phyloP scores from a whole-genome alignment of 1,284 basidiomycete genomes.

The Puccinia coronata region DNA sequence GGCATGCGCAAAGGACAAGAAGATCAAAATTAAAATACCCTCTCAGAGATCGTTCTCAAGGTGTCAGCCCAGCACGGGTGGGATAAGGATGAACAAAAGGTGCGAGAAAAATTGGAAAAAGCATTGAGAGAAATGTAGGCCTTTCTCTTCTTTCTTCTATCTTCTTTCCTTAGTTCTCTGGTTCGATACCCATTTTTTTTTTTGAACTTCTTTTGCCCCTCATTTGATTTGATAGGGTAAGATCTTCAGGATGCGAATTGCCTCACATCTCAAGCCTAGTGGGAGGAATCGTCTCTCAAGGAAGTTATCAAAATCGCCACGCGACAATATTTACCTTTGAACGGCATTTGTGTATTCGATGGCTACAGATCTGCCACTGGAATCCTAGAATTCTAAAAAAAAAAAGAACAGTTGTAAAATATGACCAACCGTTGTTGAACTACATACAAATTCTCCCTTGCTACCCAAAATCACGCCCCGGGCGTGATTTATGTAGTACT shows the following conservation, averaged over 20 bases:
- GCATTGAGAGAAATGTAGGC: slow-evolving; percentile 50
- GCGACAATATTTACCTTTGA: slow-evolving; percentile 88
- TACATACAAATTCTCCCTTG: no score
- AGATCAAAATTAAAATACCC: not conserved
- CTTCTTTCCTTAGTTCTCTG: not conserved
- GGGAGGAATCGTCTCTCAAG: slow-evolving; percentile 91
- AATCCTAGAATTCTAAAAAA: slow-evolving; percentile 12
- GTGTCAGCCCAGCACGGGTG: not conserved
- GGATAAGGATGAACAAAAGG: slow-evolving; percentile 41
- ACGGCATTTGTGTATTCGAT: slow-evolving; percentile 83
- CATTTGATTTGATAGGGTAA: slow-evolving; percentile 55
- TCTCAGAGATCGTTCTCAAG: not conserved
- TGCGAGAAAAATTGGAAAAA: slow-evolving; percentile 47
- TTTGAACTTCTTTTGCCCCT: not conserved
- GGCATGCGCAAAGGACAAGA: slow-evolving; percentile 15
- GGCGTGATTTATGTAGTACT: no score
- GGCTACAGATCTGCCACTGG: slow-evolving; percentile 65
- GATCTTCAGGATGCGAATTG: slow-evolving; percentile 74
- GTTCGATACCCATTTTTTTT: not conserved
- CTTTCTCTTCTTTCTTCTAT: not conserved
- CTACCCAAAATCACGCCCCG: no score
- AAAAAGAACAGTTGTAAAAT: no score
- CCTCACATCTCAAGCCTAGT: slow-evolving; percentile 90
- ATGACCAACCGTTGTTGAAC: no score
- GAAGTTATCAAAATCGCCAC: slow-evolving; percentile 98